Conservation (phyloP, 305 asterid species). For the Salvia sclarea region DNA sequence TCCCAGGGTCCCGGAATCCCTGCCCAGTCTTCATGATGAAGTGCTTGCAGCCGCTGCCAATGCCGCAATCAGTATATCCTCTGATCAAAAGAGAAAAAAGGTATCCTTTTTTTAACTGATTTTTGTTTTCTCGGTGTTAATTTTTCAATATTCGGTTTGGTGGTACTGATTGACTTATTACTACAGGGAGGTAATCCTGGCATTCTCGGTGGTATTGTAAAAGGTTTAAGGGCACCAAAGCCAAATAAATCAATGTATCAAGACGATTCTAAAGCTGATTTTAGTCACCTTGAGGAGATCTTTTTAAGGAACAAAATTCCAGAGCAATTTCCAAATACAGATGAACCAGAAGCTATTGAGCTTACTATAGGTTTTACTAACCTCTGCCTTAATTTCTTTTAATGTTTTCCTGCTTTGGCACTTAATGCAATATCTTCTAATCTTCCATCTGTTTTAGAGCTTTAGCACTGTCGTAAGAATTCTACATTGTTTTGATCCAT, state of each 20-base stretch:
- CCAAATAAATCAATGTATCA: slow-evolving; percentile 37
- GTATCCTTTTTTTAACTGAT: slow-evolving; percentile 31
- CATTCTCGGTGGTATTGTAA: slow-evolving; percentile 61
- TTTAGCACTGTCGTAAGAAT: slow-evolving; percentile 16
- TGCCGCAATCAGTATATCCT: slow-evolving; percentile 61
- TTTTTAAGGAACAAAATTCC: slow-evolving; percentile 57
- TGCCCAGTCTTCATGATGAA: slow-evolving; percentile 85
- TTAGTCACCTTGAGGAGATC: slow-evolving; percentile 59
- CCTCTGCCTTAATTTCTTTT: slow-evolving; percentile 21
- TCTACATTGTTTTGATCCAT: slow-evolving; percentile 27
- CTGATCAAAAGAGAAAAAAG: slow-evolving; percentile 67
- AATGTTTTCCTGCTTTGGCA: background rate
- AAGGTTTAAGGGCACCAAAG: slow-evolving; percentile 67
- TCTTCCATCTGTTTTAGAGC: background rate
- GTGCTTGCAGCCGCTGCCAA: slow-evolving; percentile 87
- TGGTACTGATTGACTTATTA: slow-evolving; percentile 35
- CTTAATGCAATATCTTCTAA: background rate
- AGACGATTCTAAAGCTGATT: slow-evolving; percentile 41
- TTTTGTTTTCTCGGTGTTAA: slow-evolving; percentile 27
- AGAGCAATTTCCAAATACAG: slow-evolving; percentile 39
- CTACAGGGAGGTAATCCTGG: slow-evolving; percentile 65
- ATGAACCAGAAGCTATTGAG: slow-evolving; percentile 53
- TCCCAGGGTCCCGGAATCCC: slow-evolving; percentile 73
- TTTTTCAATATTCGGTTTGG: slow-evolving; percentile 27
- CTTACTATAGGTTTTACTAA: slow-evolving; percentile 64